Conservation (phyloP, 1,284 basidiomycete genomes). For the Marasmius oreades region DNA sequence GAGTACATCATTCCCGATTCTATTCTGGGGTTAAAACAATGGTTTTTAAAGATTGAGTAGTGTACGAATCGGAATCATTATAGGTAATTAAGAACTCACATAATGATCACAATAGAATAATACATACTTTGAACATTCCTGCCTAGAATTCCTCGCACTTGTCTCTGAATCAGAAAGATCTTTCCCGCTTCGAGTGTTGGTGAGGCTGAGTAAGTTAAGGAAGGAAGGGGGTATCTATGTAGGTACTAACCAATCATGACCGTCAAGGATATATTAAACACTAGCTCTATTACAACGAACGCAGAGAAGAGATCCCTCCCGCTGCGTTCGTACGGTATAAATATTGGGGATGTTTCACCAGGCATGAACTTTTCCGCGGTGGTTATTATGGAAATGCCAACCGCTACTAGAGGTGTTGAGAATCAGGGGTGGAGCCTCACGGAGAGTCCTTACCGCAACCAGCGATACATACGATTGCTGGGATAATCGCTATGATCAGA, state of each 20-base stretch:
- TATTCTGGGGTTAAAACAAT: too few species aligned
- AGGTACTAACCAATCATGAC: neutral
- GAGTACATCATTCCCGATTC: neutral
- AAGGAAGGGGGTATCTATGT: neutral
- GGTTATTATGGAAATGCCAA: neutral
- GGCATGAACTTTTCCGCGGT: neutral
- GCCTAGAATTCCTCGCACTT: neutral
- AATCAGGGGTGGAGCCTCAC: neutral
- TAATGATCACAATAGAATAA: neutral
- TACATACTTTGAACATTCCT: neutral
- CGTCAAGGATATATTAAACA: neutral
- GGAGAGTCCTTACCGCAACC: neutral
- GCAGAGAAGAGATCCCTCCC: neutral
- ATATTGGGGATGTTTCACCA: neutral
- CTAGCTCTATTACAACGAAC: neutral
- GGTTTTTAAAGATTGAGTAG: too few species aligned
- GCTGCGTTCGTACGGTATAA: neutral
- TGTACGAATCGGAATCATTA: too few species aligned
- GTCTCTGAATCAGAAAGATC: neutral
- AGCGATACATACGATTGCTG: neutral
- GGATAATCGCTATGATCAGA: neutral
- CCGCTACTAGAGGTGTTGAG: neutral
- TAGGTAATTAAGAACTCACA: too few species aligned
- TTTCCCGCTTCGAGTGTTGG: neutral
- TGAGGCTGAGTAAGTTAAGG: too few species aligned